Conservation (phyloP, 352 stramenopile species). For the Stephanocyclus meneghinianus region DNA sequence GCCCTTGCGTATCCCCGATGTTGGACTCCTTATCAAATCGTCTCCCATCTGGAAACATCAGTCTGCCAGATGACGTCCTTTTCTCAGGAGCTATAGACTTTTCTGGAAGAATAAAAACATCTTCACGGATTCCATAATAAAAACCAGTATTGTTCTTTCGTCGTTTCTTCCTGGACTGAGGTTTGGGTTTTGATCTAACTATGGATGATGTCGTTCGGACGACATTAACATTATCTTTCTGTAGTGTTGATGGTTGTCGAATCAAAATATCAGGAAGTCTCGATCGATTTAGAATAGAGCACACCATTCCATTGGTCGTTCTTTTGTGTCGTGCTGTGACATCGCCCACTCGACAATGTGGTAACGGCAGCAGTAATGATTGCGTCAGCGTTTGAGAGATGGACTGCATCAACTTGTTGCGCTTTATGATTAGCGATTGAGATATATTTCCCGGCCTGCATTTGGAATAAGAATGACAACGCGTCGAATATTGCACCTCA, state of each 20-base stretch:
- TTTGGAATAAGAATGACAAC: too few relatives aligned
- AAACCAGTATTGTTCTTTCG: slow-evolving; percentile 46
- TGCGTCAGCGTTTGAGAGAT: neutral
- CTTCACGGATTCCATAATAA: slow-evolving; percentile 45
- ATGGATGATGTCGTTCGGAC: neutral
- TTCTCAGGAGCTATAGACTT: neutral
- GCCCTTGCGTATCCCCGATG: too few relatives aligned
- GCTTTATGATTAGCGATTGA: neutral
- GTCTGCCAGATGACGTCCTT: neutral
- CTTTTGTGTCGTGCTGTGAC: neutral
- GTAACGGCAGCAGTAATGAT: neutral
- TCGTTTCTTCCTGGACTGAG: slow-evolving; percentile 4
- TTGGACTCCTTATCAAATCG: too few relatives aligned
- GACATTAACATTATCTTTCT: neutral
- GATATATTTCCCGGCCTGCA: too few relatives aligned
- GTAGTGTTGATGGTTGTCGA: neutral
- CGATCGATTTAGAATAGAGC: too few relatives aligned
- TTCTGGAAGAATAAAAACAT: slow-evolving; percentile 13
- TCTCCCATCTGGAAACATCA: too few relatives aligned
- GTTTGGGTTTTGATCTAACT: neutral
- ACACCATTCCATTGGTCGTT: neutral
- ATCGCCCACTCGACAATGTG: neutral
- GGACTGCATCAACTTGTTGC: neutral
- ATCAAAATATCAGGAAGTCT: neutral
- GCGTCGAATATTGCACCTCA: too few relatives aligned